phyloP scores from a whole-genome alignment of 2,329 filamentous ascomycete species.

The Pseudogymnoascus sp. region DNA sequence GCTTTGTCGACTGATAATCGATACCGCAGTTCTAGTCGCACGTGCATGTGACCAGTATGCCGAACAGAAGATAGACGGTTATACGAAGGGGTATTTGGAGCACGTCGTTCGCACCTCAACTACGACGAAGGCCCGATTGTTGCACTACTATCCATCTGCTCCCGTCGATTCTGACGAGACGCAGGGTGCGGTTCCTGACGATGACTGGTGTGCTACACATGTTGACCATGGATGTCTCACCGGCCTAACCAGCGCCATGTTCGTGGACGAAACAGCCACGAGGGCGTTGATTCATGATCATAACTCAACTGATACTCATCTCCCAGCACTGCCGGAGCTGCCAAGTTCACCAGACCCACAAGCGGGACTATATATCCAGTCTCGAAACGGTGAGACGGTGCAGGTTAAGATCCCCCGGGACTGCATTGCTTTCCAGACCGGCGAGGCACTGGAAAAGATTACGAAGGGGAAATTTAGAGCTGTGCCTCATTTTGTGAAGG shows the following conservation, averaged over 20 bases:
- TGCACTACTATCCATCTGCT: slow-evolving; percentile 80
- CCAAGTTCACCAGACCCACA: slow-evolving; percentile 68
- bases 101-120: slow-evolving; percentile 76
- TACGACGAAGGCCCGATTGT: slow-evolving; percentile 80
- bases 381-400: slow-evolving; percentile 70
- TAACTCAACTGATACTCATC: slow-evolving; percentile 22
- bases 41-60: slow-evolving; percentile 85
- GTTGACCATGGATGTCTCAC: slow-evolving; percentile 91
- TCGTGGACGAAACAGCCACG: slow-evolving; percentile 63
- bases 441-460: slow-evolving; percentile 83
- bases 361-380: slow-evolving; percentile 90
- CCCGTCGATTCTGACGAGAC: slow-evolving; percentile 28
- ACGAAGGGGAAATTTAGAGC: slow-evolving; percentile 87
- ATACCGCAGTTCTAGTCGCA: slow-evolving; percentile 81
- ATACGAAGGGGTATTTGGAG: slow-evolving; percentile 73
- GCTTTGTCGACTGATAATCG: slow-evolving; percentile 78
- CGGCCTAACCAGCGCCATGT: slow-evolving; percentile 91
- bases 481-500: slow-evolving; percentile 90
- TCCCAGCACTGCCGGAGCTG: slow-evolving; percentile 60
- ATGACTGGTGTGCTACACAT: slow-evolving; percentile 92
- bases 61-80: slow-evolving; percentile 65
- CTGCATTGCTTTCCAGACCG: slow-evolving; percentile 93
- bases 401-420: slow-evolving; percentile 88
- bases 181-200: slow-evolving; percentile 46
- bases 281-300: slow-evolving; percentile 30